Conservation (phyloP, 2,329 filamentous ascomycete genomes). For the Cytospora mali region DNA sequence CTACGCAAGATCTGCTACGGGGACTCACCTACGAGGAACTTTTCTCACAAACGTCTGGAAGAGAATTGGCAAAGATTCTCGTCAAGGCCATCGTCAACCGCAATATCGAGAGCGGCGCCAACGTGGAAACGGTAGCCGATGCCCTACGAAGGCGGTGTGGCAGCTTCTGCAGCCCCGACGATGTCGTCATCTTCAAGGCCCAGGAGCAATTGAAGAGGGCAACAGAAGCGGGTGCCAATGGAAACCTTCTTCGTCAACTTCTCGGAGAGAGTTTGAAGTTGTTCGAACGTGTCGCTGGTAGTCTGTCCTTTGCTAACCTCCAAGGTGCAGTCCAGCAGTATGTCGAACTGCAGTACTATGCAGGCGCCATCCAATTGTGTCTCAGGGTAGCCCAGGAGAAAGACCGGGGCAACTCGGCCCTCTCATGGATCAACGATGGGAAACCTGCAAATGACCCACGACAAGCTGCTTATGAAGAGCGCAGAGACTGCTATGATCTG, state of each 20-base stretch:
- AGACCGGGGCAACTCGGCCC: slow-evolving; percentile 83
- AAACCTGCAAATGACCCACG: slow-evolving; percentile 73
- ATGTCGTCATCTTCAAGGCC: slow-evolving; percentile 97
- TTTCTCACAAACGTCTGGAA: slow-evolving; percentile 77
- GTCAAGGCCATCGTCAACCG: slow-evolving; percentile 98
- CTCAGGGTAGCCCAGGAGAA: slow-evolving; percentile 80
- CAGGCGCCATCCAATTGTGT: slow-evolving; percentile 86
- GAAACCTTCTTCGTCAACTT: slow-evolving; percentile 74
- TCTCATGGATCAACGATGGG: slow-evolving; percentile 86
- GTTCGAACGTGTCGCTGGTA: slow-evolving; percentile 86
- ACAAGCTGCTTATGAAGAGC: slow-evolving; percentile 65
- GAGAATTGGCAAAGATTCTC: slow-evolving; percentile 87
- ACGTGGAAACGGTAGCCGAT: slow-evolving; percentile 96
- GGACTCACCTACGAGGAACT: slow-evolving; percentile 85
- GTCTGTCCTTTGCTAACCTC: slow-evolving; percentile 78
- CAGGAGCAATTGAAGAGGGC: slow-evolving; percentile 93
- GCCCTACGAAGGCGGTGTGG: slow-evolving; percentile 90
- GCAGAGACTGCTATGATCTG: slow-evolving; percentile 83
- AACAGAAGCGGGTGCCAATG: slow-evolving; percentile 73
- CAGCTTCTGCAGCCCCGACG: slow-evolving; percentile 95
- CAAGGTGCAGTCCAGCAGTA: slow-evolving; percentile 79
- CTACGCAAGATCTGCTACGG: slow-evolving; percentile 68
- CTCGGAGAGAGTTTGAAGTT: slow-evolving; percentile 87
- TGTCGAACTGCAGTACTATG: slow-evolving; percentile 82
- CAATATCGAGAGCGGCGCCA: slow-evolving; percentile 95